Percentiles rank a stretch among this genome's conserved stretches.
Evolutionary conservation across 306 rosid species (phyloP).

Genomic region (Prunus campanulata): DNA sequence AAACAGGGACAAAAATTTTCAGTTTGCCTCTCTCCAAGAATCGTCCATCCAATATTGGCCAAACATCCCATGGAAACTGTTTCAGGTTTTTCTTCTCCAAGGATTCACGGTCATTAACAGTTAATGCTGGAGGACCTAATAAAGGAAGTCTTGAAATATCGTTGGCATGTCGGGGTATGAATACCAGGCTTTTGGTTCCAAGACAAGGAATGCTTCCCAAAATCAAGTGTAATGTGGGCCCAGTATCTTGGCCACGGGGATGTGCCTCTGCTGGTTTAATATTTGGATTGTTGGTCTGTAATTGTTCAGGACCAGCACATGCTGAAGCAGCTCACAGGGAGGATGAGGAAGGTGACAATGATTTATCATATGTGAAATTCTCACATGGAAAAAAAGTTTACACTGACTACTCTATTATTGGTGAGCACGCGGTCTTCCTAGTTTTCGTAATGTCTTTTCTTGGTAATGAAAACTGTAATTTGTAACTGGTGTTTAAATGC

Average conservation of each 20-base stretch:
- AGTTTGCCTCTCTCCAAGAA: conserved; percentile 40
- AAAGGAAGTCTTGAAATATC: conserved; percentile 51
- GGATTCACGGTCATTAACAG: conserved; percentile 24
- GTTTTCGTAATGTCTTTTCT: neutral
- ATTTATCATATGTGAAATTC: conserved; percentile 37
- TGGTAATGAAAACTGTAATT: no score
- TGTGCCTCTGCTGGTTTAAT: conserved; percentile 66
- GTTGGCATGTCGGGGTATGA: conserved; percentile 48
- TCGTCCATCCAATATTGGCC: conserved; percentile 40
- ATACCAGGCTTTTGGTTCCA: conserved; percentile 50
- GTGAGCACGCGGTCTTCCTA: conserved; percentile 44
- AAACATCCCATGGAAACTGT: conserved; percentile 45
- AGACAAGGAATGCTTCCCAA: conserved; percentile 48
- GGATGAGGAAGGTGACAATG: conserved; percentile 34
- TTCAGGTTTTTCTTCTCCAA: conserved; percentile 54
- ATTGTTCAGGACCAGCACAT: conserved; percentile 54
- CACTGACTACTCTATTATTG: conserved; percentile 78
- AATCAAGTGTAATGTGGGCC: conserved; percentile 49
- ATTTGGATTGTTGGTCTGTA: conserved; percentile 62
- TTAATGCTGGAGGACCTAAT: conserved; percentile 33
- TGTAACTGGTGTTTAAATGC: conserved; percentile 3
- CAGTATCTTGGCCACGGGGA: conserved; percentile 49
- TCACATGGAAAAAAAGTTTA: conserved; percentile 75
- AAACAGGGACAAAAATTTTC: conserved; percentile 37
- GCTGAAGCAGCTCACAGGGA: conserved; percentile 50